A percentile compares a stretch with the other conserved stretches of the same genome.
Evolutionary conservation across 2,329 filamentous ascomycete species (phyloP).

Genomic region (Fonsecaea pedrosoi): DNA sequence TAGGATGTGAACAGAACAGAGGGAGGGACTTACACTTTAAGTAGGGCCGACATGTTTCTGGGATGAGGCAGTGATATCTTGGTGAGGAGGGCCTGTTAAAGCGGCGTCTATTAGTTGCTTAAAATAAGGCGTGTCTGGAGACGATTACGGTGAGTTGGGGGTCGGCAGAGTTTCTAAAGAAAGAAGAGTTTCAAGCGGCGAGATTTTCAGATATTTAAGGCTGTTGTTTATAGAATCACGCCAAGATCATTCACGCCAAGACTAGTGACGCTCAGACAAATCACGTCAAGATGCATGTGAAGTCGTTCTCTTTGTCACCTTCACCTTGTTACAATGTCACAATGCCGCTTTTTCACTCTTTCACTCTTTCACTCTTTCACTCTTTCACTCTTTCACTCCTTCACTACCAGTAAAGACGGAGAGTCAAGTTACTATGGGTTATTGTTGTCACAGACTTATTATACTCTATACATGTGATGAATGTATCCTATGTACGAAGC

Average conservation of each 20-base stretch:
- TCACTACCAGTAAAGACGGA: no score
- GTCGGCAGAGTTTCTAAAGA: neutral
- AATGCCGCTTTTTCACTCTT: no score
- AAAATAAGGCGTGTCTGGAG: neutral
- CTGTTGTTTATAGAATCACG: neutral
- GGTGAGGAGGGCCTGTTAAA: neutral
- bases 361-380: no score
- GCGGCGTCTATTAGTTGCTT: neutral
- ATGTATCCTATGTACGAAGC: neutral
- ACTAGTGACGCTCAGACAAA: no score
- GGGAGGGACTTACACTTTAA: conserved; percentile 2
- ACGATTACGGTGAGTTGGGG: neutral
- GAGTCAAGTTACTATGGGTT: neutral
- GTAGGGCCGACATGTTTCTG: neutral
- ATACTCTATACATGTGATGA: neutral
- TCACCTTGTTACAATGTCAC: no score
- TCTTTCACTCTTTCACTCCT: no score
- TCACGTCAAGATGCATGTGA: no score
- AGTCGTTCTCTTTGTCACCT: no score
- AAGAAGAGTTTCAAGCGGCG: neutral
- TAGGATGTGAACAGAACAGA: conserved; percentile 2
- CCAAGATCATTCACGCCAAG: neutral
- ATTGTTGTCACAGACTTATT: conserved; percentile 5
- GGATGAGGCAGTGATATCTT: neutral
- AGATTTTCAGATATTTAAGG: neutral